These are phyloP conservation scores for Hanseniaspora osmophila DNA, from an alignment of 805 yeast species.

Conservation along the genomic window DNA sequence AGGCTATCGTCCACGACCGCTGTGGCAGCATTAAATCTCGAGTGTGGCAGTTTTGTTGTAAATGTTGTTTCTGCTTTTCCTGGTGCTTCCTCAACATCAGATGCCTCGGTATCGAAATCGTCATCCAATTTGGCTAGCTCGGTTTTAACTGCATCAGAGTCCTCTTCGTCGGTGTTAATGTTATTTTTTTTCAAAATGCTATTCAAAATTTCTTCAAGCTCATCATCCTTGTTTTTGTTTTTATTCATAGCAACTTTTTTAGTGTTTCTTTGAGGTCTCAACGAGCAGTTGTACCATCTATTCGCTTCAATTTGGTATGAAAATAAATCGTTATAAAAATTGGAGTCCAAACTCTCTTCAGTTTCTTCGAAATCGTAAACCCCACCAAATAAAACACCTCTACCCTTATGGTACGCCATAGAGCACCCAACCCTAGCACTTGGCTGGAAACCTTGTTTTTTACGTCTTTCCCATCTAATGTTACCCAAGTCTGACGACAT, in stretches of 20 bases:
- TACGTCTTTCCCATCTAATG: constrained; percentile 77
- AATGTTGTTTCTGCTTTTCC: constrained; percentile 23
- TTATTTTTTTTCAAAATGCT: constrained; percentile 62
- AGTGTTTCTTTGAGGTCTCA: constrained; percentile 45
- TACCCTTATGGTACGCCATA: constrained; percentile 74
- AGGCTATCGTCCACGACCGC: constrained; percentile 75
- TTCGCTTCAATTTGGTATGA: constrained; percentile 77
- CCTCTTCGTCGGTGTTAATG: constrained; percentile 17
- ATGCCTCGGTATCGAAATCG: constrained; percentile 22
- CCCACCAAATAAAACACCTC: constrained; percentile 91
- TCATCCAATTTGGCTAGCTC: constrained; percentile 25
- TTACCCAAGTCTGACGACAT: constrained; percentile 69
- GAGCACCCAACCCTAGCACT: constrained; percentile 91
- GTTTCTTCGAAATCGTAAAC: constrained; percentile 92
- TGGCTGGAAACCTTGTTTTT: constrained; percentile 82
- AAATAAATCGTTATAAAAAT: constrained; percentile 65
- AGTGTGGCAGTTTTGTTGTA: constrained; percentile 60
- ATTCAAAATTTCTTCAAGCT: constrained; percentile 69
- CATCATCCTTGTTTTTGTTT: constrained; percentile 49
- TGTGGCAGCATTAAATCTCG: constrained; percentile 74
- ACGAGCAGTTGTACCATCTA: constrained; percentile 67
- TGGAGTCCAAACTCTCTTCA: constrained; percentile 78
- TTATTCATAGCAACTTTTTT: constrained; percentile 34
- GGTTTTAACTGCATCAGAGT: constrained; percentile 14
- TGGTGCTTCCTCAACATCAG: constrained; percentile 14